These are phyloP conservation scores for Helenozyma baotianmanensis DNA, from an alignment of 805 yeast genomes.

Conservation along the genomic window DNA sequence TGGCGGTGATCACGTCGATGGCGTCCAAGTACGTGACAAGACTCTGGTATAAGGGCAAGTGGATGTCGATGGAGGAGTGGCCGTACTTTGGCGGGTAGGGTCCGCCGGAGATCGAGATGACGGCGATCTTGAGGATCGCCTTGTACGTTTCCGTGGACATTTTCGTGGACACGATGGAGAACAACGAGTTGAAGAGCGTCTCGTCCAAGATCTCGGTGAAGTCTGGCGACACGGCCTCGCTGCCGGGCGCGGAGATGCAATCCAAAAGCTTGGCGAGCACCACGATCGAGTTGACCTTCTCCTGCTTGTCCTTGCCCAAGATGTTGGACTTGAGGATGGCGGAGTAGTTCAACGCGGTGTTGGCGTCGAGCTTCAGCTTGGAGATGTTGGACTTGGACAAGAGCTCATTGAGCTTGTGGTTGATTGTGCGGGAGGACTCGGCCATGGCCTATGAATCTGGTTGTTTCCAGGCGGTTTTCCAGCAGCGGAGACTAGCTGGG, in stretches of 20 bases:
- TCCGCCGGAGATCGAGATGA: constrained; percentile 39
- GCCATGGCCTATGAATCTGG: constrained; percentile 23
- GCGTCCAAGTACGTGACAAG: constrained; percentile 37
- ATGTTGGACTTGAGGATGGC: constrained; percentile 37
- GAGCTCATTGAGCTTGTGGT: constrained; percentile 41
- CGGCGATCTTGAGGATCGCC: constrained; percentile 41
- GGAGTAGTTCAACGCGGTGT: constrained; percentile 32
- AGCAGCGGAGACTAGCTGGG: no score
- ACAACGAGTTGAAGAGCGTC: constrained; percentile 35
- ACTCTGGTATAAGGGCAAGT: constrained; percentile 33
- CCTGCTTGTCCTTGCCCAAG: constrained; percentile 44
- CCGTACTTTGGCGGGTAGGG: constrained; percentile 32
- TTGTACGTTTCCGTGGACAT: constrained; percentile 44
- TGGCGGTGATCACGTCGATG: constrained; percentile 39
- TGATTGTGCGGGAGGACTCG: constrained; percentile 39
- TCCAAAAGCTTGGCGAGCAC: constrained; percentile 52
- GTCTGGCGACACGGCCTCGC: constrained; percentile 36
- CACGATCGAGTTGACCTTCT: constrained; percentile 48
- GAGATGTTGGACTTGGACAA: constrained; percentile 30
- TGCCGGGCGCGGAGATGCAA: constrained; percentile 25
- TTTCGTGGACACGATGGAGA: constrained; percentile 37
- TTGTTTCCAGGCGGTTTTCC: no score
- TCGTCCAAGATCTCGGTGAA: constrained; percentile 36
- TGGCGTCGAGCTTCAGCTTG: constrained; percentile 28
- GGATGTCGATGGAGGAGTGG: constrained; percentile 30